A percentile compares a stretch with the other conserved stretches of the same genome.
phyloP scores from a whole-genome alignment of 2,329 filamentous ascomycete genomes.

The Aureobasidium uvarum region DNA sequence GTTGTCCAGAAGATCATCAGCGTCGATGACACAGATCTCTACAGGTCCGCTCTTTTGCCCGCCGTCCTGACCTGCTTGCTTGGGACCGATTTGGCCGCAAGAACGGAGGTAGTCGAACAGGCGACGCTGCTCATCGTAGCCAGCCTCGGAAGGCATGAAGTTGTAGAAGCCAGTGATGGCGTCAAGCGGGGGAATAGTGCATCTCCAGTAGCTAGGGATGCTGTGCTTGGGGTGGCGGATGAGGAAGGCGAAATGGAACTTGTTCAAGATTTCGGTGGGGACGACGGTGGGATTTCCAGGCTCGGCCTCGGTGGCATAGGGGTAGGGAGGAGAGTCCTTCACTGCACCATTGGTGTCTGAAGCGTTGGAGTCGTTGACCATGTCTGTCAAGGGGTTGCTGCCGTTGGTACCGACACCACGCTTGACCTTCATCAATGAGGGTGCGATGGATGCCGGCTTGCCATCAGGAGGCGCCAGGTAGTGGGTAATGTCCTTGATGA shows the following conservation, averaged over 20 bases:
- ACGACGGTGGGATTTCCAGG: constrained; percentile 80
- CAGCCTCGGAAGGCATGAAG: constrained; percentile 85
- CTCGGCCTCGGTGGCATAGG: constrained; percentile 60
- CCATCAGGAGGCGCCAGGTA: constrained; percentile 78
- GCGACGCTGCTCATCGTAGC: constrained; percentile 81
- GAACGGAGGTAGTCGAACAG: constrained; percentile 81
- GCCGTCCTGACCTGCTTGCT: constrained; percentile 50
- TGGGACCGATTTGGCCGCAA: constrained; percentile 67
- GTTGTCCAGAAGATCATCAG: constrained; percentile 87
- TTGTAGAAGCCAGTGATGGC: constrained; percentile 78
- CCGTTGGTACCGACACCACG: constrained; percentile 58
- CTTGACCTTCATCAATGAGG: constrained; percentile 63
- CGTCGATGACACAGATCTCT: constrained; percentile 83
- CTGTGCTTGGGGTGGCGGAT: constrained; percentile 92
- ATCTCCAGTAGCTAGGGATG: constrained; percentile 92
- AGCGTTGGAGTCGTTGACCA: constrained; percentile 28
- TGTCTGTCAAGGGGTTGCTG: constrained; percentile 17
- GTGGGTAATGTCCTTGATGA: constrained; percentile 97
- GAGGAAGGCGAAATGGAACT: constrained; percentile 93
- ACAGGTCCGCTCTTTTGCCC: constrained; percentile 39
- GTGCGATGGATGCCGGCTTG: constrained; percentile 67
- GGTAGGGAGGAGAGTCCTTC: constrained; percentile 50
- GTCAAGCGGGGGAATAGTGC: constrained; percentile 83
- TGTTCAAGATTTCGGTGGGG: constrained; percentile 67
- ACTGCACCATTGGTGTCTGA: constrained; percentile 32